A percentile compares a stretch with the other conserved stretches of the same genome.
Evolutionary conservation across 345 rosid genomes (phyloP).

Genomic region (Eucalyptus viminalis): DNA sequence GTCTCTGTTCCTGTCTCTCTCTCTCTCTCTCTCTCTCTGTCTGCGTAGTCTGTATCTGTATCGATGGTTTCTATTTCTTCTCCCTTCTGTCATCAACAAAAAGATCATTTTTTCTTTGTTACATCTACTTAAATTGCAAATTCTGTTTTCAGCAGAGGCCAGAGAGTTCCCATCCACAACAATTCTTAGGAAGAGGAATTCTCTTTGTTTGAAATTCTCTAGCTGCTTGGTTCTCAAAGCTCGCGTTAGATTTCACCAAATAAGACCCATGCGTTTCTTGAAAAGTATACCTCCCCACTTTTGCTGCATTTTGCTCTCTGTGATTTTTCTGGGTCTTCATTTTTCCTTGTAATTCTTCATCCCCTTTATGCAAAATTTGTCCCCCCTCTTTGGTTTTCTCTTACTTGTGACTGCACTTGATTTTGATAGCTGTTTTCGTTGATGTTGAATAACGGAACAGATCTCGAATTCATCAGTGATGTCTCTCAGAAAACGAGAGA

Average conservation of each 20-base stretch:
- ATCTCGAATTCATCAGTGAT: conserved; percentile 18
- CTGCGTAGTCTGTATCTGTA: neutral
- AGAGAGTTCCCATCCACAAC: neutral
- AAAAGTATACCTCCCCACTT: neutral
- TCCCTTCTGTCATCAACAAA: neutral
- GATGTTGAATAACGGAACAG: conserved; percentile 7
- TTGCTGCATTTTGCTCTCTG: neutral
- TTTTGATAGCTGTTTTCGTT: neutral
- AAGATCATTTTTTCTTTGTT: neutral
- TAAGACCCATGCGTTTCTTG: neutral
- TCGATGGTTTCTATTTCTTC: neutral
- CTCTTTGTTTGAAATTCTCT: neutral
- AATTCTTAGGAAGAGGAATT: neutral
- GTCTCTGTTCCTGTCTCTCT: conserved; percentile 8
- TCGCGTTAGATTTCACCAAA: neutral
- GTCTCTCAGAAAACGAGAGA: conserved; percentile 18
- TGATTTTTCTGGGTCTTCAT: neutral
- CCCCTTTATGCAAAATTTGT: neutral
- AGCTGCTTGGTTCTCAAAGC: neutral
- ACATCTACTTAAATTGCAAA: neutral
- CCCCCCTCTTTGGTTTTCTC: neutral
- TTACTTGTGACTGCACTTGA: neutral
- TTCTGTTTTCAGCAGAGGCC: neutral
- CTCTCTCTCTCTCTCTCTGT: conserved; percentile 5
- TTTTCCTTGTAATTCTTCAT: neutral